phyloP scores from a whole-genome alignment of 1,284 basidiomycete genomes.

The Serendipita sp. region DNA sequence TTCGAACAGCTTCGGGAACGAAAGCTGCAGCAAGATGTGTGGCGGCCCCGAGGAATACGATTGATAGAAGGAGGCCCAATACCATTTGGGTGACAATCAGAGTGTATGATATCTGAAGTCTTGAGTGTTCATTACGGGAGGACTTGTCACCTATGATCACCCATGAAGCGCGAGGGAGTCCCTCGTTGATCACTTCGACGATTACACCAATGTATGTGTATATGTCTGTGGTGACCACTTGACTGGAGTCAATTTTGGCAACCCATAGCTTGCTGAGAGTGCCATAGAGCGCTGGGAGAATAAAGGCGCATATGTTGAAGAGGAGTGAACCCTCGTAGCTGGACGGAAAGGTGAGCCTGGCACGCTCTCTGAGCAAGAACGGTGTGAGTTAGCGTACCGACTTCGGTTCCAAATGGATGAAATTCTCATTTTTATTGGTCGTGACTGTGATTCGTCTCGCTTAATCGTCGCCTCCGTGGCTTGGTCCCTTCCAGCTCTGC shows the following conservation, averaged over 20 bases:
- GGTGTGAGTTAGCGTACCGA: too few species aligned
- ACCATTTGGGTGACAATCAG: conserved; percentile 15
- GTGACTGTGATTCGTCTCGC: too few species aligned
- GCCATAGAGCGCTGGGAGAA: conserved; percentile 16
- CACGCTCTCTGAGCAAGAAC: too few species aligned
- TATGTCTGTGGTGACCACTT: conserved; percentile 15
- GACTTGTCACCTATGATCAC: conserved; percentile 14
- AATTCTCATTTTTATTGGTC: too few species aligned
- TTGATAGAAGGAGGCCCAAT: conserved; percentile 14
- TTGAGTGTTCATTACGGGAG: neutral
- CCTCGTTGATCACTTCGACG: conserved; percentile 17
- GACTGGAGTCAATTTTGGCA: conserved; percentile 14
- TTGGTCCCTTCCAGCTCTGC: too few species aligned
- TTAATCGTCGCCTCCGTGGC: too few species aligned
- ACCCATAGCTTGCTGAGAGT: conserved; percentile 18
- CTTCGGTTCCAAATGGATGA: too few species aligned
- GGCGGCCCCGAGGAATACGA: conserved; percentile 14
- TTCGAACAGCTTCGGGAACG: conserved; percentile 13
- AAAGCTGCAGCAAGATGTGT: conserved; percentile 14
- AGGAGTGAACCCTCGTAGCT: conserved; percentile 15
- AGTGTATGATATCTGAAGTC: conserved; percentile 13
- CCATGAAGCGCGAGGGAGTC: conserved; percentile 16
- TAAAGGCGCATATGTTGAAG: conserved; percentile 15
- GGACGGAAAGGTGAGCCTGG: too few species aligned
- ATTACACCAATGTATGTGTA: conserved; percentile 16